Base-by-base conservation (phyloP, 331 rosid species). In the Saraca asoca region DNA sequence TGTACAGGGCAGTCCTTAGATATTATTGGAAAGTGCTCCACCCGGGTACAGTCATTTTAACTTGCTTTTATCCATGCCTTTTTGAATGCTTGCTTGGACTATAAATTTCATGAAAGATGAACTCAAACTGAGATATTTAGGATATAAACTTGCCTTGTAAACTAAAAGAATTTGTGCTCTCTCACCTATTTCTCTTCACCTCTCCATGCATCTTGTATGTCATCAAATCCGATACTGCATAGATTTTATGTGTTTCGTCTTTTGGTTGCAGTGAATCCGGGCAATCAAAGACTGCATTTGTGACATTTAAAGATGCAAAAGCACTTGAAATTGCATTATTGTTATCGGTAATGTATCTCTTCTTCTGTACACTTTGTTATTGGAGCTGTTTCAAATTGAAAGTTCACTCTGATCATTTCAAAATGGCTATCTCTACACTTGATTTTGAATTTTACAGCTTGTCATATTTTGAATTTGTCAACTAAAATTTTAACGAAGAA, bases 311-410 rank as follows among this genome's bases (percentile, higher is more conserved):
- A 78, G 98, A 91, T 68, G 86, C 98, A 9, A 91, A 79, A 85
- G 98, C 96, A 9, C 96, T 91, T 78, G 96, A 91, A 83, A 91
- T 91, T 51, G 98, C 96, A 8, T 76, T 91, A 16, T 64, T 87
- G 70, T 76, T 91, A 79, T 91, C 95, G 90, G 98, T 91, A 87
- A 69, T 65, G 44, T 49, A 44, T 66, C 79, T 44, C 42, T 35
- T 63, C 43, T 43, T 38, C 73, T 48, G 46, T 60, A 51, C 45
- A 51, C 71, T 67, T 73, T 81, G 53, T 55, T 18, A 56, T 19
- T 62, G 72, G 45, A 53, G 46, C 42, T 41, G 46, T 55, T 19
- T 33, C 14, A 12, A 18, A 58, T 43, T 73, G 20, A 62, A 41
- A 18, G 31, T 3, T 24, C n/a, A 24, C 54, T 48, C 11, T 62